Percentiles rank a stretch among this genome's conserved stretches.
phyloP scores from a whole-genome alignment of 495 filamentous ascomycete species.

The Xylaria castorea region DNA sequence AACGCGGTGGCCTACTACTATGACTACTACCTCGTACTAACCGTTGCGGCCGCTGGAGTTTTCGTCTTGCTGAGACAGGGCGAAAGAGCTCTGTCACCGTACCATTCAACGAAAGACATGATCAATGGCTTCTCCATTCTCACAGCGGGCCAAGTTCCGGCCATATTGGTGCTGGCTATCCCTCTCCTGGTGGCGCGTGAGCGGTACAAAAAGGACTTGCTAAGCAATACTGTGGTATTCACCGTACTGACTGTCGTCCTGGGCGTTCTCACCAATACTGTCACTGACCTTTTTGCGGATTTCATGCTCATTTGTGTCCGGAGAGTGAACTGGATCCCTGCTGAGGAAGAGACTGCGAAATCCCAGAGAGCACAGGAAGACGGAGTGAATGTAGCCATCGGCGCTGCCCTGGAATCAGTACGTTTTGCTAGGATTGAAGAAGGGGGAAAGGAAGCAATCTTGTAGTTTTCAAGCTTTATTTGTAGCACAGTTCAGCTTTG shows the following conservation, averaged over 20 bases:
- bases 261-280: conserved; percentile 19
- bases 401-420: conserved; percentile 8
- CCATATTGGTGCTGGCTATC: conserved; percentile 17
- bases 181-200: conserved; percentile 21
- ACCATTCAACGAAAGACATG: conserved; percentile 24
- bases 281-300: conserved; percentile 21
- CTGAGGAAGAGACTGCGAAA: conserved; percentile 2
- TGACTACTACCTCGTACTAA: conserved; percentile 23
- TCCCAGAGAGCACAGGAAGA: conserved; percentile 4
- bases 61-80: conserved; percentile 23
- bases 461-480: background rate
- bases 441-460: background rate
- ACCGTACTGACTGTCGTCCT: conserved; percentile 12
- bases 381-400: background rate
- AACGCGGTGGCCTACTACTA: conserved; percentile 24
- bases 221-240: conserved; percentile 12
- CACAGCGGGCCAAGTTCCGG: conserved; percentile 20
- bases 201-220: conserved; percentile 3
- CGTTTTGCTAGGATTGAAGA: background rate
- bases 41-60: conserved; percentile 18
- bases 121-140: conserved; percentile 23
- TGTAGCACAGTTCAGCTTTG: background rate
- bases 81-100: conserved; percentile 21
- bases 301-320: conserved; percentile 14
- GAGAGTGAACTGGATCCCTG: conserved; percentile 19